Evolutionary conservation across 495 filamentous ascomycete genomes (phyloP).

Genomic region (Penicillium paradoxum): DNA sequence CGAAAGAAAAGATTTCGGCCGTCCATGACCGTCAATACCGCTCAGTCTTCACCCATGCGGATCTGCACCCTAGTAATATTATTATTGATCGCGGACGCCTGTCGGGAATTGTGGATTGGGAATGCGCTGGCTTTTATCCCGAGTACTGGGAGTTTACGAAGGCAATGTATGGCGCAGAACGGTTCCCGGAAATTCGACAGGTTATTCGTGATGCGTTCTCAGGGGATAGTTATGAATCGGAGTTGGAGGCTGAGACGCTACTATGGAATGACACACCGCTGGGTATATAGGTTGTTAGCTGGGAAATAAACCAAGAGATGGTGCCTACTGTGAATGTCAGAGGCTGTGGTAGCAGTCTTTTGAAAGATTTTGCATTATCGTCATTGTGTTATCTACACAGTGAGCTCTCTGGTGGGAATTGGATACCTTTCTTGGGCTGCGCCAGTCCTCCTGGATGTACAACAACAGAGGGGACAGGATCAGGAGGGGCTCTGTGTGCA

Average conservation of each 20-base stretch:
- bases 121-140: slow-evolving; percentile 28
- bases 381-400: no score
- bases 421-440: no score
- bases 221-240: slow-evolving; percentile 10
- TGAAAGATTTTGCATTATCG: no score
- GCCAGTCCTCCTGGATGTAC: no score
- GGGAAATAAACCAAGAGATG: no score
- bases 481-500: no score
- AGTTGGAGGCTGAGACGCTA: slow-evolving; percentile 10
- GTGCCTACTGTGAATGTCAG: no score
- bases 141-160: slow-evolving; percentile 35
- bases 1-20: no score
- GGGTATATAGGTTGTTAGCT: slow-evolving; percentile 2
- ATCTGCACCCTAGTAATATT: slow-evolving; percentile 25
- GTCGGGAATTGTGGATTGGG: slow-evolving; percentile 30
- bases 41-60: slow-evolving; percentile 26
- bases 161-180: slow-evolving; percentile 16
- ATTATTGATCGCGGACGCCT: slow-evolving; percentile 20
- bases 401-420: no score
- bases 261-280: slow-evolving; percentile 3
- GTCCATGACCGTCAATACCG: neutral
- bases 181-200: neutral
- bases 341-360: no score
- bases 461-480: no score
- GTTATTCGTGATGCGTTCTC: slow-evolving; percentile 6